These are phyloP conservation scores for Monilinia aucupariae DNA, from an alignment of 2,329 filamentous ascomycete species.

Conservation along the genomic window DNA sequence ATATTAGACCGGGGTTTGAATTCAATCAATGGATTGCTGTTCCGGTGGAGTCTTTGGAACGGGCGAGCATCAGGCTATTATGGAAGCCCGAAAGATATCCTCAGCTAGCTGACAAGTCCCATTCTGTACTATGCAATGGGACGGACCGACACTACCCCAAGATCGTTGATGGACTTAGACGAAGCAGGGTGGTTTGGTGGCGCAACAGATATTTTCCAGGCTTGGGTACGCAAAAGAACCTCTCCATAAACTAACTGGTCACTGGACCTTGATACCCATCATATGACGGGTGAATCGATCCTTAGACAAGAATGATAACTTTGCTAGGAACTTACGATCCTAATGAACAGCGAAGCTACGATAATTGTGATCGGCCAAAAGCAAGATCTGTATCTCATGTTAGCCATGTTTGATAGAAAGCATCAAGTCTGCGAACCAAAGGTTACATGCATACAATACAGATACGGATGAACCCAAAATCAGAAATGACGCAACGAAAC, in stretches of 20 bases:
- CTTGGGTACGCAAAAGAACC: background rate
- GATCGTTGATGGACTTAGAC: constrained; percentile 9
- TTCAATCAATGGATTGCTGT: background rate
- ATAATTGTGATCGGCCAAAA: background rate
- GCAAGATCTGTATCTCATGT: constrained; percentile 1
- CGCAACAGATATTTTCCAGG: constrained; percentile 18
- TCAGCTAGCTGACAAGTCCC: constrained; percentile 22
- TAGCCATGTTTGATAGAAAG: background rate
- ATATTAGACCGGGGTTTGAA: background rate
- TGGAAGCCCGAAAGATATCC: constrained; percentile 15
- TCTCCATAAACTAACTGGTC: constrained; percentile 2
- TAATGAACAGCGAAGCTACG: background rate
- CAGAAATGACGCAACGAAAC: constrained; percentile 9
- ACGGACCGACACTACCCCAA: constrained; percentile 21
- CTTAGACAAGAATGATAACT: background rate
- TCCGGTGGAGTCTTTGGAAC: constrained; percentile 9
- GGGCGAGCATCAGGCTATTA: constrained; percentile 20
- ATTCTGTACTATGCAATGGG: constrained; percentile 23
- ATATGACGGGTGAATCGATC: background rate
- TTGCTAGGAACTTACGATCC: constrained; percentile 7
- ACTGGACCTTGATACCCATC: constrained; percentile 1
- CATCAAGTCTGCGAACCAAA: constrained; percentile 3
- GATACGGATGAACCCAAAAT: constrained; percentile 6
- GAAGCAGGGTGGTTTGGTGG: constrained; percentile 23
- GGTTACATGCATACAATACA: constrained; percentile 9